These are phyloP conservation scores for Coemansia sp. DNA, from an alignment of 192 early-diverging fungal genomes.

Conservation along the genomic window DNA sequence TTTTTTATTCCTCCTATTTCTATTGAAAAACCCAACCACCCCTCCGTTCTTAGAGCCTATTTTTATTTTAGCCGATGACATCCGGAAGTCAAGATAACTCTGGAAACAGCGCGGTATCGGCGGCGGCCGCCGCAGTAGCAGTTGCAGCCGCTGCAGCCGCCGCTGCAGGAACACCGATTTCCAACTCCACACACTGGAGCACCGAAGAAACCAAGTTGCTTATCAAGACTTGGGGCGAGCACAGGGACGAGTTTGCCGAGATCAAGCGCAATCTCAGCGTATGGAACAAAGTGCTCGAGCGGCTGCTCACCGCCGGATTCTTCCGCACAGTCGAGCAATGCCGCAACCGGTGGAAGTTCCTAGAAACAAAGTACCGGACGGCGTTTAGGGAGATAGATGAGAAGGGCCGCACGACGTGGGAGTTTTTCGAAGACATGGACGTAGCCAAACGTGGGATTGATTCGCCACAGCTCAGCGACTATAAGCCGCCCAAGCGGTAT, in stretches of 20 bases:
- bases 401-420: slow-evolving; percentile 35
- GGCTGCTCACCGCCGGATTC: slow-evolving; percentile 43
- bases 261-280: slow-evolving; percentile 55
- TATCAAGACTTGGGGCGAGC: slow-evolving; percentile 53
- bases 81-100: neutral
- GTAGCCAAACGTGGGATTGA: slow-evolving; percentile 33
- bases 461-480: slow-evolving; percentile 4
- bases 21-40: neutral
- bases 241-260: slow-evolving; percentile 53
- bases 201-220: slow-evolving; percentile 32
- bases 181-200: slow-evolving; percentile 57
- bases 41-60: neutral
- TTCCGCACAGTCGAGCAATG: slow-evolving; percentile 55
- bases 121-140: slow-evolving; percentile 22
- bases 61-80: neutral
- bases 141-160: slow-evolving; percentile 34
- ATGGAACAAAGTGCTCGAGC: slow-evolving; percentile 55
- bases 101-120: slow-evolving; percentile 16
- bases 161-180: slow-evolving; percentile 16
- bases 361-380: slow-evolving; percentile 50
- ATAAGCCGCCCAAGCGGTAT: slow-evolving; percentile 1
- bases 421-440: slow-evolving; percentile 52
- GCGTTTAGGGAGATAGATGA: slow-evolving; percentile 25
- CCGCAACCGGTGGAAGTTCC: slow-evolving; percentile 56
- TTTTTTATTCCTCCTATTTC: neutral